These are phyloP conservation scores for Coemansia sp. DNA, from an alignment of 192 early-diverging fungal species.

Conservation along the genomic window DNA sequence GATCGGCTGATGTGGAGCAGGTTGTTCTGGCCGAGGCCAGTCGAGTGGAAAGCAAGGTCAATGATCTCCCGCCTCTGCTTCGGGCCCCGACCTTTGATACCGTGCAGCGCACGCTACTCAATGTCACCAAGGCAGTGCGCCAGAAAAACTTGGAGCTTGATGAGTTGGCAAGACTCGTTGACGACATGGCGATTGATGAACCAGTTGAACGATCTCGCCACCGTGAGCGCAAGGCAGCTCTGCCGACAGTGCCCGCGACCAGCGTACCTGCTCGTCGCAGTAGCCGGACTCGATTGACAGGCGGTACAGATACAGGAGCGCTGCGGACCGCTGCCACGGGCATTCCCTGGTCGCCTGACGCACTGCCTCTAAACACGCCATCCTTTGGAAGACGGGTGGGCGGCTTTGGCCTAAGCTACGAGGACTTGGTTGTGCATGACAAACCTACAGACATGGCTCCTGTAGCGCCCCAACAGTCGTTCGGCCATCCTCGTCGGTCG, in stretches of 20 bases:
- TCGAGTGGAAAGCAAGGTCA: conserved; percentile 10
- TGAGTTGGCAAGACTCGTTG: conserved; percentile 26
- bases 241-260: background rate
- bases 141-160: conserved; percentile 53
- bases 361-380: conserved; percentile 19
- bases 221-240: background rate
- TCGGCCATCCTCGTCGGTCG: background rate
- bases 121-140: conserved; percentile 36
- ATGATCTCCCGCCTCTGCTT: conserved; percentile 17
- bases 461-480: background rate
- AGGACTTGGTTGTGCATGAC: conserved; percentile 23
- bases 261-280: background rate
- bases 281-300: background rate
- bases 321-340: conserved; percentile 34
- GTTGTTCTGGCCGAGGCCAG: conserved; percentile 21
- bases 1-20: conserved; percentile 22
- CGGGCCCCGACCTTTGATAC: conserved; percentile 42
- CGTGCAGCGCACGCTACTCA: conserved; percentile 51
- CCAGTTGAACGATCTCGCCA: background rate
- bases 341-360: conserved; percentile 39
- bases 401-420: conserved; percentile 34
- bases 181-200: conserved; percentile 12
- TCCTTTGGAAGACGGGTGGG: conserved; percentile 7
- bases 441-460: background rate
- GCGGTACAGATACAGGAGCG: background rate